Base-by-base conservation (phyloP, 2,329 filamentous ascomycete genomes). In the Epichloe bromicola region DNA sequence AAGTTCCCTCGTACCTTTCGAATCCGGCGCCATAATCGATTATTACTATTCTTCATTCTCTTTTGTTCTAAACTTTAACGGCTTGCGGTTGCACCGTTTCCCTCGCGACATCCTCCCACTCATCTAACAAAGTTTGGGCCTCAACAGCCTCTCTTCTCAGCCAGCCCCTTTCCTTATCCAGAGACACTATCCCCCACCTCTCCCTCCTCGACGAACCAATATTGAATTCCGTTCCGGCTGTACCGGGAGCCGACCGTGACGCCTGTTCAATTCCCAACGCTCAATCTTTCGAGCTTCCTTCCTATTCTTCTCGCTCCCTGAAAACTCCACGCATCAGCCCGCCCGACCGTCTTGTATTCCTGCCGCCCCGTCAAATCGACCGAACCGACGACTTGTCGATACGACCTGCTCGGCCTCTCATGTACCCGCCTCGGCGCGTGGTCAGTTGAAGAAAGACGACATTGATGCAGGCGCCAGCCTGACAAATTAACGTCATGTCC, bases 401-500 rank as follows among this genome's bases (percentile, higher is more conserved):
- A 36, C 34, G 26, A 14, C 30, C 36, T 19, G 41, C 38, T 19
- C 46, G 20, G 49, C 23, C 38, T 50, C 55, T 52, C 56, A 58
- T 58, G 58, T 53, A 40, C 38, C 41, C 41, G 51, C 42, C 36
- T 19, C 52, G 40, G 40, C 42, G 36, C 49, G 34, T 46, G 15
- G 41, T 46, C 39, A 56, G 33, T 34, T 56, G 51, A 49, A 41
- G 26, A 52, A 51, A 20, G 40, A n/a, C 44, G 20, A 11, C 7
- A 41, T 52, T 44, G 52, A 54, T 48, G 52, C 47, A 38, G 44
- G 37, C 17, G 10, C 3, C 10, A 19, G 2, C 52, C 44, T 45
- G 37, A 46, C 53, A 39, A 26, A 52, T 49, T 55, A 49, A 51
- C 59, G 51, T 55, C 62, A 71, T 72, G 70, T 71, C 69, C 55